Conservation (phyloP, 208 protist species). For the Crithidia mellificae region DNA sequence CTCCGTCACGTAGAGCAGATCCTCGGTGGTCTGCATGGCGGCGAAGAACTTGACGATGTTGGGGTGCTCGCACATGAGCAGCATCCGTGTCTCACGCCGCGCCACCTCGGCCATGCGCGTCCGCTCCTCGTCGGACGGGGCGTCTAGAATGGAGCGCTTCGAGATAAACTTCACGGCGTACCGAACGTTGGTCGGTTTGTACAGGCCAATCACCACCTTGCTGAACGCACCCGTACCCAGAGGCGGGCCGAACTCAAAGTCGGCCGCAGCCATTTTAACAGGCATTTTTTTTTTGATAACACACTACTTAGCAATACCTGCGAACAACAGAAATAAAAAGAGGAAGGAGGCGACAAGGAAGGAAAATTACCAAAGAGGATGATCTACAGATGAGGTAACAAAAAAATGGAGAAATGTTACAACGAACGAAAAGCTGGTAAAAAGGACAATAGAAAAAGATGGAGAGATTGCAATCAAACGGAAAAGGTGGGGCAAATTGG, state of each 20-base stretch:
- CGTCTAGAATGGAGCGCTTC: constrained; percentile 82
- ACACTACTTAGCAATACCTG: background rate
- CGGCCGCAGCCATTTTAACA: constrained; percentile 60
- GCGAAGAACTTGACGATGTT: constrained; percentile 87
- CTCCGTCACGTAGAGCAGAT: constrained; percentile 88
- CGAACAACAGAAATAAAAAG: too few species aligned
- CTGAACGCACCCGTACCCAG: constrained; percentile 87
- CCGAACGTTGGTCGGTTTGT: constrained; percentile 58
- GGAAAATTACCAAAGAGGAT: too few species aligned
- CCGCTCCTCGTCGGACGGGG: constrained; percentile 82
- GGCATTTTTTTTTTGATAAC: constrained; percentile 8
- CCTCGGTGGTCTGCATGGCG: constrained; percentile 81
- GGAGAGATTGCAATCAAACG: too few species aligned
- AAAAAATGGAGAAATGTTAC: too few species aligned
- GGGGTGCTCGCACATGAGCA: constrained; percentile 87
- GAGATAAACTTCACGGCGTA: constrained; percentile 89
- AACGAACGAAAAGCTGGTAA: too few species aligned
- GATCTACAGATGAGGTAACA: too few species aligned
- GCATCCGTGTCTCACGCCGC: constrained; percentile 79
- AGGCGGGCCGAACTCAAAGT: constrained; percentile 77
- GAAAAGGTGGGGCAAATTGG: too few species aligned
- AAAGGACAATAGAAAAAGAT: too few species aligned
- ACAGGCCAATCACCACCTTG: constrained; percentile 79
- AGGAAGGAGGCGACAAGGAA: too few species aligned
- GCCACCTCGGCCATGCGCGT: constrained; percentile 86